Percentiles rank a stretch among this genome's conserved stretches.
These are phyloP conservation scores for Vararia minispora DNA, from an alignment of 768 basidiomycete genomes.

Conservation along the genomic window DNA sequence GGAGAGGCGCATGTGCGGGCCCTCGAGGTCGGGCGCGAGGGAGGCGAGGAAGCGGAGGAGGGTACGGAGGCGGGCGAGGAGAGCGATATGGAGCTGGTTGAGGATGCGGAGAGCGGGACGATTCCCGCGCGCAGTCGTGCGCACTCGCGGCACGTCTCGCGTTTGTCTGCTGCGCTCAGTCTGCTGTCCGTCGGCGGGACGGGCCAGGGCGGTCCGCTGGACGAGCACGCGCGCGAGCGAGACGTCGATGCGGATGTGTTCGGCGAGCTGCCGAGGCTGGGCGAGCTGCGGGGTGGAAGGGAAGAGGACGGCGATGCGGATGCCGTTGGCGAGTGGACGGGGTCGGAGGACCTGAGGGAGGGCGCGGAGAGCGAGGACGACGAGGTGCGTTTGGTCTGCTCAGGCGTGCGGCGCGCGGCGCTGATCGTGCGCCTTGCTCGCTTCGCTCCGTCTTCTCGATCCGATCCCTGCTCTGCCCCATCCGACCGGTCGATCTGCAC, in stretches of 20 bases:
- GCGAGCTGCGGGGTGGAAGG: too few species aligned
- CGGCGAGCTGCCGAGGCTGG: conserved; percentile 23
- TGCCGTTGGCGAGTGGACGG: conserved; percentile 70
- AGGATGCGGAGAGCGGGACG: conserved; percentile 28
- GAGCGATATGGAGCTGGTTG: conserved; percentile 18
- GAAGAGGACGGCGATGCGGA: conserved; percentile 21
- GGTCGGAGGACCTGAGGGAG: conserved; percentile 58
- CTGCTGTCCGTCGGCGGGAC: conserved; percentile 50
- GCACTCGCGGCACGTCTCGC: conserved; percentile 64
- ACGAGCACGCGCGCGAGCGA: conserved; percentile 18
- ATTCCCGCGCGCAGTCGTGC: conserved; percentile 38
- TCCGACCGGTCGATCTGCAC: too few species aligned
- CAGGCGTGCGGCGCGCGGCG: too few species aligned
- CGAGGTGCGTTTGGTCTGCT: conserved; percentile 37
- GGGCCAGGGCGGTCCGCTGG: conserved; percentile 27
- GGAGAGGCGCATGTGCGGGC: too few species aligned
- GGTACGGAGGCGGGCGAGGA: conserved; percentile 9
- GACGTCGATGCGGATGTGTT: conserved; percentile 24
- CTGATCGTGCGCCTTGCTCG: conserved; percentile 8
- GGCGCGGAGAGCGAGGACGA: conserved; percentile 46
- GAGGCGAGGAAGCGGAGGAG: conserved; percentile 17
- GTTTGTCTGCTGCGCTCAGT: conserved; percentile 56
- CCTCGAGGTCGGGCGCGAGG: conserved; percentile 5
- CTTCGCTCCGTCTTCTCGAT: conserved; percentile 1
- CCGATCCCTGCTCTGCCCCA: conserved; percentile 1